These are phyloP conservation scores for Blastobotrys americana DNA, from an alignment of 805 yeast species.

Conservation along the genomic window DNA sequence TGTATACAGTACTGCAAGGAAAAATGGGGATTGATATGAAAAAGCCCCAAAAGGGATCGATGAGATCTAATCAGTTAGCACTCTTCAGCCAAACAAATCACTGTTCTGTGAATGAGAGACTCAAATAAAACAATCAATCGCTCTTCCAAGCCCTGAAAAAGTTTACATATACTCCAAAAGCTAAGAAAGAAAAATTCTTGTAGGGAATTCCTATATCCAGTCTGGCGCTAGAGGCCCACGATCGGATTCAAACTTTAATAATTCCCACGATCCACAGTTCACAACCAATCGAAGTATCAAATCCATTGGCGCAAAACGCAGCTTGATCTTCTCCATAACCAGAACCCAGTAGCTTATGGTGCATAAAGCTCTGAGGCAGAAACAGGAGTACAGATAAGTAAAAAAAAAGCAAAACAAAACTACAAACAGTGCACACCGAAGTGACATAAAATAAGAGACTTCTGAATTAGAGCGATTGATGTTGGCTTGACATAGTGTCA, in stretches of 20 bases:
- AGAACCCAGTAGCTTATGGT: slow-evolving; percentile 29
- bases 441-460: no score
- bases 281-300: slow-evolving; percentile 20
- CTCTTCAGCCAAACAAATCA: not conserved
- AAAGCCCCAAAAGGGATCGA: slow-evolving; percentile 15
- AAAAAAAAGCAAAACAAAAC: no score
- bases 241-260: slow-evolving; percentile 1
- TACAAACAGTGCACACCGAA: no score
- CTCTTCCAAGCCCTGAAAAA: not conserved
- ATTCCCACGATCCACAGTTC: slow-evolving; percentile 19
- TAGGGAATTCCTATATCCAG: not conserved
- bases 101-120: not conserved
- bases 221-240: not conserved
- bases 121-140: not conserved
- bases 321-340: slow-evolving; percentile 32
- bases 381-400: slow-evolving; percentile 25
- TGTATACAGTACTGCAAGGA: slow-evolving; percentile 32
- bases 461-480: not conserved
- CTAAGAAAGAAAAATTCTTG: not conserved
- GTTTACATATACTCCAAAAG: not conserved
- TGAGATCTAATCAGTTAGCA: slow-evolving; percentile 12
- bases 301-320: slow-evolving; percentile 11
- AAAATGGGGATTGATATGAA: slow-evolving; percentile 25
- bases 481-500: not conserved
- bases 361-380: slow-evolving; percentile 28